These are phyloP conservation scores for Escallonia rubra DNA, from an alignment of 129 eudicot species.

Conservation along the genomic window DNA sequence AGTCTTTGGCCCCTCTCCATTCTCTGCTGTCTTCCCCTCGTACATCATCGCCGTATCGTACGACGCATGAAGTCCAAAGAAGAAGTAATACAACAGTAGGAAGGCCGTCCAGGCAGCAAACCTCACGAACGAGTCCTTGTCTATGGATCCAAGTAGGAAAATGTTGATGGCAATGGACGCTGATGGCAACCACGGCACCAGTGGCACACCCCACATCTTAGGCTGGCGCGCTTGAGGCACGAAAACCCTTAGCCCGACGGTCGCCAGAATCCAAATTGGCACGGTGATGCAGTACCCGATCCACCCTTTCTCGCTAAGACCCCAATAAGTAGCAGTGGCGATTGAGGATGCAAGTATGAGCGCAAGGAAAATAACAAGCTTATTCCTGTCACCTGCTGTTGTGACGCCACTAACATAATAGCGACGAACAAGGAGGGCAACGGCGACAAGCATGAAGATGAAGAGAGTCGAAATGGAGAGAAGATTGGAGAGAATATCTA, in stretches of 20 bases:
- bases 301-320: constrained; percentile 43
- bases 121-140: constrained; percentile 46
- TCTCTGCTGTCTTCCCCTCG: constrained; percentile 13
- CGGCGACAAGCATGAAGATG: constrained; percentile 74
- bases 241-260: constrained; percentile 35
- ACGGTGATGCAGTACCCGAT: constrained; percentile 57
- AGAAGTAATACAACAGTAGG: constrained; percentile 57
- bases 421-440: constrained; percentile 80
- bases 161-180: constrained; percentile 63
- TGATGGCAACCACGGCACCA: constrained; percentile 92
- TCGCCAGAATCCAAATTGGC: constrained; percentile 56
- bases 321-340: constrained; percentile 58
- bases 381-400: constrained; percentile 36
- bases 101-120: constrained; percentile 51
- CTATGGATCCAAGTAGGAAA: constrained; percentile 68
- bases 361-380: constrained; percentile 35
- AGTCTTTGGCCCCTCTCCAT: constrained; percentile 20
- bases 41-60: constrained; percentile 64
- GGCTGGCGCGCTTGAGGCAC: constrained; percentile 58
- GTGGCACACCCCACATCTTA: constrained; percentile 76
- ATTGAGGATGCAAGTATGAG: constrained; percentile 45
- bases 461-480: constrained; percentile 72
- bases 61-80: constrained; percentile 88
- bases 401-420: constrained; percentile 63
- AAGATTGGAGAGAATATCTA: constrained; percentile 42